Conservation (phyloP, 179 eudicot species). For the Silene vulgaris region DNA sequence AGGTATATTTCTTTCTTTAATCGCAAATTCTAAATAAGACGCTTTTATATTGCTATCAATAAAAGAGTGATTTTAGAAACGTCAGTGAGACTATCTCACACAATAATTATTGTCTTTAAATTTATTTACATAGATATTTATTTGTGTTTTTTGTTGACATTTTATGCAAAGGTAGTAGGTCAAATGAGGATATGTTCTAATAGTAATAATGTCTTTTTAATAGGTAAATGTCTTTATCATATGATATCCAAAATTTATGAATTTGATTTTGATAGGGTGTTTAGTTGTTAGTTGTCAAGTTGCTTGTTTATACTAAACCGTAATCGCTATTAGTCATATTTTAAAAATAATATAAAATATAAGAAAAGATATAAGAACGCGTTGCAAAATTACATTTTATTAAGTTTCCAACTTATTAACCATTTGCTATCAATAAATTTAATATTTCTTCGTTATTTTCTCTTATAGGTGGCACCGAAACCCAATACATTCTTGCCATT, state of each 20-base stretch:
- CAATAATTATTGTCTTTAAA: no score
- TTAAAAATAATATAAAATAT: no score
- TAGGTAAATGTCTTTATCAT: not conserved
- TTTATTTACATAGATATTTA: not conserved
- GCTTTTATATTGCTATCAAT: no score
- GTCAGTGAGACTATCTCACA: no score
- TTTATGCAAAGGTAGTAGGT: conserved; percentile 3
- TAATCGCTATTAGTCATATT: no score
- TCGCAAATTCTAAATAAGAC: no score
- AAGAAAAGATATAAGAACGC: no score
- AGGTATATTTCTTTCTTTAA: conserved; percentile 38
- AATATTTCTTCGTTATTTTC: not conserved
- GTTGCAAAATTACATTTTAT: no score
- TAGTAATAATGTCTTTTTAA: not conserved
- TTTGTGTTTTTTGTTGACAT: not conserved
- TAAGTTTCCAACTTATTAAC: not conserved
- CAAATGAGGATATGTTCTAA: conserved; percentile 7
- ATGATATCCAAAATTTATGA: conserved; percentile 17
- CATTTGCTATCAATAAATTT: conserved; percentile 13
- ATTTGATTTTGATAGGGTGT: not conserved
- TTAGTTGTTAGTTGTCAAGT: conserved; percentile 1
- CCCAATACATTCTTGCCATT: conserved; percentile 82
- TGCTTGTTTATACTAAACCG: not conserved
- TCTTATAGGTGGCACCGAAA: conserved; percentile 59
- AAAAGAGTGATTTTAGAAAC: no score